Base-by-base conservation (phyloP, 805 yeast species). In the Clavispora fructus region DNA sequence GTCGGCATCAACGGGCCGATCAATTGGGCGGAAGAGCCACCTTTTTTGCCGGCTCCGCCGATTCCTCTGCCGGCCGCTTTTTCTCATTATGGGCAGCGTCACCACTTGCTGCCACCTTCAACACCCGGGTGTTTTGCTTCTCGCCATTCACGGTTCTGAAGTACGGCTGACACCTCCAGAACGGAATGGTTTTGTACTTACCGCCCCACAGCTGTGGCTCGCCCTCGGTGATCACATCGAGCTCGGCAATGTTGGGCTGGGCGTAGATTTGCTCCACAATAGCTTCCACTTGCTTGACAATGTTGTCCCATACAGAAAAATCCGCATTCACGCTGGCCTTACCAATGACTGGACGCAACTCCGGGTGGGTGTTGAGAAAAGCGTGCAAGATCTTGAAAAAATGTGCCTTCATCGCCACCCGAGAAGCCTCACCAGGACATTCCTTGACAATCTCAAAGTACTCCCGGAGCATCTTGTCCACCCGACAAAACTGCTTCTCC, bases 101-200 rank as follows among this genome's bases (percentile, higher is more conserved):
- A 13, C 46, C 42, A 28, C 54, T 52, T 26, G 74, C 75, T 1
- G 77, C 75, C 31, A 71, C 65, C 44, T 67, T 64, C 42, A 71
- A 59, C 13, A 57, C 56, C 30, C 73, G 55, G 1, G 68, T 61
- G 48, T 68, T 71, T 42, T 68, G 73, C 51, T 68, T 70, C 46
- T 69, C 81, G 19, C 98, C 98, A 61, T 88, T 79, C 1, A 92
- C 96, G 2, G 84, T 82, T 56, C 99, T 76, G 73, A 92, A 92
- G 62, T 87, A 86, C 2, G 99, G 99, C 67, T 92, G 99, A 53
- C 96, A 83, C 58, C 98, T 77, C 98, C 98, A 92, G 63, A 85
- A 90, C 1, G 99, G 98, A 13, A 92, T 80, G 5, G 75, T 77
- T 62, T 82, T 81, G 63, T 94, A 92, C 12, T 74, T 57, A 0